phyloP scores from a whole-genome alignment of 1,139 yeast genomes.

The Casaregolazyma lundiana region DNA sequence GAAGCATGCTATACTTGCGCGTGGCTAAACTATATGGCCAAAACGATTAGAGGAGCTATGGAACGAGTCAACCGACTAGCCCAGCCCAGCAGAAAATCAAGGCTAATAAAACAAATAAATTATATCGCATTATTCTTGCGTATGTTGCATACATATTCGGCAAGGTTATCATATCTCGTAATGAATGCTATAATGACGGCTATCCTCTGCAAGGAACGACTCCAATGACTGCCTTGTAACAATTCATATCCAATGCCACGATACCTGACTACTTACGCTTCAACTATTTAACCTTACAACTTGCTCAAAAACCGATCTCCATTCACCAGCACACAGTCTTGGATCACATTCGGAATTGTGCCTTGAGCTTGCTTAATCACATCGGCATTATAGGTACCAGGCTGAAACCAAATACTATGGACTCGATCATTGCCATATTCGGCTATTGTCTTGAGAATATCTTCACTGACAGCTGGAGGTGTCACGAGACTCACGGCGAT shows the following conservation, averaged over 20 bases:
- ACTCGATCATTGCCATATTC: conserved; percentile 34
- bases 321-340: conserved; percentile 65
- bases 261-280: no score
- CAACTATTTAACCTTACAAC: conserved; percentile 16
- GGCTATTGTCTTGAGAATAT: conserved; percentile 43
- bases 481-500: conserved; percentile 51
- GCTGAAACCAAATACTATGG: conserved; percentile 75
- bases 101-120: no score
- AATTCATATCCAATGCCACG: neutral
- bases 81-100: no score
- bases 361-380: conserved; percentile 45
- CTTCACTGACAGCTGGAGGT: conserved; percentile 58
- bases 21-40: no score
- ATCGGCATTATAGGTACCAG: conserved; percentile 63
- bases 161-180: neutral
- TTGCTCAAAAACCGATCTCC: conserved; percentile 54
- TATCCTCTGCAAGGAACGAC: no score
- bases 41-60: no score
- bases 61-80: no score
- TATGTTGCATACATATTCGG: no score
- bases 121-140: no score
- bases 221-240: neutral
- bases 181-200: neutral
- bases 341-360: conserved; percentile 42
- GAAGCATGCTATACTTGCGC: no score